phyloP scores from a whole-genome alignment of 306 rosid species.

The Purshia tridentata region DNA sequence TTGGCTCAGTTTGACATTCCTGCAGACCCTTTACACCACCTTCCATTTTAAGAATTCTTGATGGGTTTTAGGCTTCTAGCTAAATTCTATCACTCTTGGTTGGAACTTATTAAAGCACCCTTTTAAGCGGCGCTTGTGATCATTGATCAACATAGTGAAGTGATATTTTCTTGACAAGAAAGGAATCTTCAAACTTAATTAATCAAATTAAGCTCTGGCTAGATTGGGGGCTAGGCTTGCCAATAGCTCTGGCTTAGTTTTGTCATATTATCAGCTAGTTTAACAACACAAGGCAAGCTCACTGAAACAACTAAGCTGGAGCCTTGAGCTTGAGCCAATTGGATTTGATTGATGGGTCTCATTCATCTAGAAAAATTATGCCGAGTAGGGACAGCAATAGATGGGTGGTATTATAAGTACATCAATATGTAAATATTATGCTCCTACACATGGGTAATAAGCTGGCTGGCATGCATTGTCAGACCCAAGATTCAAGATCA shows the following conservation, averaged over 20 bases:
- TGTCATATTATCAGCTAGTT: neutral
- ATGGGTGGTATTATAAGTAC: conserved; percentile 61
- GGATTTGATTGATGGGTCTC: conserved; percentile 71
- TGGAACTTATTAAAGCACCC: conserved; percentile 27
- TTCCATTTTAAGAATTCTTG: conserved; percentile 44
- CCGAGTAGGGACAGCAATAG: conserved; percentile 75
- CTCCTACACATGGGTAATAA: no score
- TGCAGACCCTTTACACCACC: conserved; percentile 35
- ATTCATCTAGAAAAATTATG: conserved; percentile 47
- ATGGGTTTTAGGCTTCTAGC: neutral
- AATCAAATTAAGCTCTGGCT: conserved; percentile 20
- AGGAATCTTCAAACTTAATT: conserved; percentile 35
- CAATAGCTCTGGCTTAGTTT: conserved; percentile 15
- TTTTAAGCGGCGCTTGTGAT: conserved; percentile 5
- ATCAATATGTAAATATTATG: neutral
- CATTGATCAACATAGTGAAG: conserved; percentile 7
- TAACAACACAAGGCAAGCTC: neutral
- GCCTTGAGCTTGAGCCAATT: neutral
- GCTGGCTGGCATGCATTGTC: no score
- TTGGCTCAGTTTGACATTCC: conserved; percentile 42
- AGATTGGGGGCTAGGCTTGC: conserved; percentile 16
- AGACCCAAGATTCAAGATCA: no score
- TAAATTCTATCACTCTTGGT: neutral
- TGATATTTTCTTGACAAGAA: conserved; percentile 42
- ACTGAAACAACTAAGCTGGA: conserved; percentile 14